Conservation (phyloP, 169 alveolate genomes). For the Neospora caninum region DNA sequence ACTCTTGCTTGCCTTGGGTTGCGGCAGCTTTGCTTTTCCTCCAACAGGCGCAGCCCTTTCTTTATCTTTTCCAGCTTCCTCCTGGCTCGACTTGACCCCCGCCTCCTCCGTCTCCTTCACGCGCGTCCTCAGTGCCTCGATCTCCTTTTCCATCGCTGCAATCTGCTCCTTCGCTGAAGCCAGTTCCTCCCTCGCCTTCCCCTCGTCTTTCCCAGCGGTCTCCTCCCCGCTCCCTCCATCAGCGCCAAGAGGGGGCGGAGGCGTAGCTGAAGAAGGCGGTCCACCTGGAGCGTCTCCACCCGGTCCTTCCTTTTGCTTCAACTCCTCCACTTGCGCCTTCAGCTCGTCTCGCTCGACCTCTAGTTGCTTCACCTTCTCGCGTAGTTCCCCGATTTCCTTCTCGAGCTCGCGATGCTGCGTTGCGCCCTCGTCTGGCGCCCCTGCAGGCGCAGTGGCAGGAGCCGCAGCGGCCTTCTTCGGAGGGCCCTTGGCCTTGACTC, state of each 20-base stretch:
- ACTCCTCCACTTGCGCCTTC: neutral
- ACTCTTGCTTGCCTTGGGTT: too few relatives aligned
- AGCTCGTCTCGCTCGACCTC: neutral
- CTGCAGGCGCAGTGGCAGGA: neutral
- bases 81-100: neutral
- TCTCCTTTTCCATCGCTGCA: neutral
- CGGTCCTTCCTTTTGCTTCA: neutral
- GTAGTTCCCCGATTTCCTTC: neutral
- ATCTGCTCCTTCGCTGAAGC: neutral
- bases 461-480: constrained; percentile 13
- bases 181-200: neutral
- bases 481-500: neutral
- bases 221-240: neutral
- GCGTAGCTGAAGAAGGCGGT: neutral
- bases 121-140: neutral
- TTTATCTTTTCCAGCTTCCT: neutral
- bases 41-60: too few relatives aligned
- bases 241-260: neutral
- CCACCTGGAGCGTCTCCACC: neutral
- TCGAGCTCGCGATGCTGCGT: neutral
- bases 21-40: too few relatives aligned
- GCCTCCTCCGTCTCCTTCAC: neutral
- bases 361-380: neutral
- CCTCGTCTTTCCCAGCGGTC: neutral
- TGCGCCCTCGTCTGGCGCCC: neutral